These are phyloP conservation scores for Calocera cornea DNA, from an alignment of 768 basidiomycete species.

Conservation along the genomic window DNA sequence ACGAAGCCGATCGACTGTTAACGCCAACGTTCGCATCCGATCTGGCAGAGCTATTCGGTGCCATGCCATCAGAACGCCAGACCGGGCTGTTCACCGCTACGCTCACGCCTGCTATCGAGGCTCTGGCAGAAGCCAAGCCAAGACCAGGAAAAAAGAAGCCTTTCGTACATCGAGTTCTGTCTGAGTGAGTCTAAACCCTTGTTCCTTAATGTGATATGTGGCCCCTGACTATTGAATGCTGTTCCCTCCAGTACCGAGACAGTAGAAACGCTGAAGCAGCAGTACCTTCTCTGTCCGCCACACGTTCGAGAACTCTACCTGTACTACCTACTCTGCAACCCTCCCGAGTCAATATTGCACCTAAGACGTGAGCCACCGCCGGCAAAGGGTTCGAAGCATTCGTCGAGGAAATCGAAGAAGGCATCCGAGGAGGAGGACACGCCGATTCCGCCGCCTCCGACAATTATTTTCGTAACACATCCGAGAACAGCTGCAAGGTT, in stretches of 20 bases:
- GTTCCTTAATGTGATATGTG: conserved; percentile 6
- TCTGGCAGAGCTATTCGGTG: conserved; percentile 57
- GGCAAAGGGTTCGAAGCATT: conserved; percentile 15
- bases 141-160: conserved; percentile 72
- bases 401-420: conserved; percentile 11
- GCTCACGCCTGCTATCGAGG: conserved; percentile 72
- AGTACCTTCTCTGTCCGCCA: conserved; percentile 84
- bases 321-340: conserved; percentile 76
- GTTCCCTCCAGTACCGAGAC: conserved; percentile 57
- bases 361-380: conserved; percentile 53
- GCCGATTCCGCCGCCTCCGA: conserved; percentile 64
- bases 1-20: conserved; percentile 90
- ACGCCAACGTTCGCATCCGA: conserved; percentile 83
- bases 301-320: conserved; percentile 90
- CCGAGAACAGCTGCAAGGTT: conserved; percentile 85
- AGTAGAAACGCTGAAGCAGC: conserved; percentile 73
- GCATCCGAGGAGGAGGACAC: conserved; percentile 14
- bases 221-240: conserved; percentile 3
- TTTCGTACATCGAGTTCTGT: conserved; percentile 68
- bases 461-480: conserved; percentile 83
- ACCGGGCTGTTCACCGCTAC: conserved; percentile 97
- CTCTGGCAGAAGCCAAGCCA: conserved; percentile 56
- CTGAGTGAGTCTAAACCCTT: conserved; percentile 39
- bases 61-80: conserved; percentile 75
- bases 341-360: conserved; percentile 61